These are phyloP conservation scores for Escovopsis weberi DNA, from an alignment of 2,329 filamentous ascomycete genomes.

Conservation along the genomic window DNA sequence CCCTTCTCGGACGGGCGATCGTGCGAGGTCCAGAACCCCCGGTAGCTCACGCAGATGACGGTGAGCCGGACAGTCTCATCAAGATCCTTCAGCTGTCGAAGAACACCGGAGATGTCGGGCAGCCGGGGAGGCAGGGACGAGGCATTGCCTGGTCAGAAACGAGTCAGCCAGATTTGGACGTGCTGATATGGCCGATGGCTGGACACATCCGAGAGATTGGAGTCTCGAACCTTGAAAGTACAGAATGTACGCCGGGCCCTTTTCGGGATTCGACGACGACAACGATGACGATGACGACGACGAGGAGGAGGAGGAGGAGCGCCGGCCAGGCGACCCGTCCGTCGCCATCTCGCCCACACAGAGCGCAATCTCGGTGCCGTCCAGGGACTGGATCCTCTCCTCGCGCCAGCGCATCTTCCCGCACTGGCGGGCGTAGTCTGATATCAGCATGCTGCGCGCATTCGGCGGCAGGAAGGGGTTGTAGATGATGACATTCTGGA, in stretches of 20 bases:
- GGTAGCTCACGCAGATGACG: slow-evolving; percentile 45
- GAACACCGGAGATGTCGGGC: slow-evolving; percentile 38
- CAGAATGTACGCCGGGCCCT: slow-evolving; percentile 34
- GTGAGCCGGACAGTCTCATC: slow-evolving; percentile 25
- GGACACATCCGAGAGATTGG: background rate
- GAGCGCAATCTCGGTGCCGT: slow-evolving; percentile 51
- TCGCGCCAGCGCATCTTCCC: slow-evolving; percentile 53
- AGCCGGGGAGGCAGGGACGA: slow-evolving; percentile 43
- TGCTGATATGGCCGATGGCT: background rate
- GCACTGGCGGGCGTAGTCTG: slow-evolving; percentile 46
- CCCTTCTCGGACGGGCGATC: slow-evolving; percentile 57
- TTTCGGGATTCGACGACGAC: background rate
- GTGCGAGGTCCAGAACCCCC: slow-evolving; percentile 65
- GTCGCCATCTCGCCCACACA: slow-evolving; percentile 32
- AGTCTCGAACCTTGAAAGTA: slow-evolving; percentile 36
- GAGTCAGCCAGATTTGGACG: background rate
- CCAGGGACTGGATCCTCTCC: slow-evolving; percentile 41
- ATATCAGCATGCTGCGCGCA: slow-evolving; percentile 50
- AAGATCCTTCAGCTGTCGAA: slow-evolving; percentile 29
- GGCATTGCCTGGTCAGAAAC: slow-evolving; percentile 36
- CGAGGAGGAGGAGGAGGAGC: too few relatives aligned
- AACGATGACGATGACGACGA: too few relatives aligned
- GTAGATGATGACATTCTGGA: slow-evolving; percentile 74
- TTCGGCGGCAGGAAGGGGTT: slow-evolving; percentile 64
- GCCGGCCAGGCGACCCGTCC: slow-evolving; percentile 1